Evolutionary conservation across 305 asterid genomes (phyloP).

Genomic region (Ilex paraguariensis): DNA sequence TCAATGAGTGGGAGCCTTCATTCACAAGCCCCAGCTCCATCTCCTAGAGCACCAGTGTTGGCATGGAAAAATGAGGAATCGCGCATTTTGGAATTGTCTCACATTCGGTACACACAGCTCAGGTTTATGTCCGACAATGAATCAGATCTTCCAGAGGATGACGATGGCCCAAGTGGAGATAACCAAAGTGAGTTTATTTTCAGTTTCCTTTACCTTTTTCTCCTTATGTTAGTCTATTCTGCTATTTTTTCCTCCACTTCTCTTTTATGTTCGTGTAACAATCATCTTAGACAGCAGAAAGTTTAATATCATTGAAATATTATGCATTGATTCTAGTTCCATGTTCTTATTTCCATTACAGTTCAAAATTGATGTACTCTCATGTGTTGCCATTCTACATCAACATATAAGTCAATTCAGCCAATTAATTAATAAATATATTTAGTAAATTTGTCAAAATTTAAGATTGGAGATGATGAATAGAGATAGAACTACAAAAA

Average conservation of each 20-base stretch:
- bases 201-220: not conserved
- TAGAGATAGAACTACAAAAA: too few relatives aligned
- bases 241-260: not conserved
- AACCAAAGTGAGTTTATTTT: constrained; percentile 30
- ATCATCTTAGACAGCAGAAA: too few relatives aligned
- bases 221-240: constrained; percentile 3
- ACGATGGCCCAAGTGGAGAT: constrained; percentile 32
- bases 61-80: constrained; percentile 46
- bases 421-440: too few relatives aligned
- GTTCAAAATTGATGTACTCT: too few relatives aligned
- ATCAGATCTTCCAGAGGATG: constrained; percentile 39
- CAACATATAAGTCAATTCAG: too few relatives aligned
- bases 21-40: constrained; percentile 34
- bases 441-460: too few relatives aligned
- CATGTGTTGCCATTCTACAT: too few relatives aligned
- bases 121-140: constrained; percentile 45
- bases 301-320: too few relatives aligned
- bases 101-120: constrained; percentile 44
- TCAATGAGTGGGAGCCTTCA: constrained; percentile 34
- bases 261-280: not conserved
- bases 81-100: constrained; percentile 40
- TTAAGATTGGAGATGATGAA: not conserved
- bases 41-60: constrained; percentile 53
- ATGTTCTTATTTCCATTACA: too few relatives aligned
- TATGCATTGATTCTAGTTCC: not conserved